Evolutionary conservation across 768 basidiomycete species (phyloP).

Genomic region (Lanmaoa rubissima): DNA sequence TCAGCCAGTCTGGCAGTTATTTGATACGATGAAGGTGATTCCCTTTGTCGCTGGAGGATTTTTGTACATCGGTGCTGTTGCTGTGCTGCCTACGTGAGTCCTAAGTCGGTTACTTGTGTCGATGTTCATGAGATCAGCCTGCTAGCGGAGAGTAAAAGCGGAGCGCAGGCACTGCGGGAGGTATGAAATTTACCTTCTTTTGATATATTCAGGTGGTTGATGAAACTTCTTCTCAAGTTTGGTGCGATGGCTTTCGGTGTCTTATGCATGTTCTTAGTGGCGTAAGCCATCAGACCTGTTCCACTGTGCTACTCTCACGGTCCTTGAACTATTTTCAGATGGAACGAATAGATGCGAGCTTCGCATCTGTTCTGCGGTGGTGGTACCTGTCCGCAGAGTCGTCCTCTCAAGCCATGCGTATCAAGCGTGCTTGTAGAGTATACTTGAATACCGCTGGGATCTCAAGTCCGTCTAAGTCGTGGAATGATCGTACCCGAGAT

Average conservation of each 20-base stretch:
- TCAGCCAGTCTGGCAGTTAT: constrained; percentile 10
- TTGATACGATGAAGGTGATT: constrained; percentile 57
- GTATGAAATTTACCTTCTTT: constrained; percentile 34
- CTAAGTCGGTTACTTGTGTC: constrained; percentile 4
- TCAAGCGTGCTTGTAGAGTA: constrained; percentile 8
- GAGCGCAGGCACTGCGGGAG: constrained; percentile 87
- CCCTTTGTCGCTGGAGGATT: constrained; percentile 91
- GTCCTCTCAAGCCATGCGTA: neutral
- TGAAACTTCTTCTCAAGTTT: constrained; percentile 54
- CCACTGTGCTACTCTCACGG: constrained; percentile 20
- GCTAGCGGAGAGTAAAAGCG: constrained; percentile 84
- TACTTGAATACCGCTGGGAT: neutral
- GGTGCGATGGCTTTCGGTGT: constrained; percentile 91
- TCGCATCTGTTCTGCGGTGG: constrained; percentile 8
- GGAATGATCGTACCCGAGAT: constrained; percentile 8
- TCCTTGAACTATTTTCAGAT: constrained; percentile 41
- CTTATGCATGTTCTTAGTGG: constrained; percentile 87
- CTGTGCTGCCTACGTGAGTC: constrained; percentile 85
- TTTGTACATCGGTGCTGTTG: constrained; percentile 90
- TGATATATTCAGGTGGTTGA: constrained; percentile 20
- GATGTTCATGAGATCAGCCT: constrained; percentile 46
- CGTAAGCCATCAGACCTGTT: constrained; percentile 54
- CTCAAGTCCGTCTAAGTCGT: neutral
- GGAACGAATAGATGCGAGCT: constrained; percentile 64
- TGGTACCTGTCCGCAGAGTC: constrained; percentile 1